phyloP scores from a whole-genome alignment of 164 flowering plant species.

The Sedum album region DNA sequence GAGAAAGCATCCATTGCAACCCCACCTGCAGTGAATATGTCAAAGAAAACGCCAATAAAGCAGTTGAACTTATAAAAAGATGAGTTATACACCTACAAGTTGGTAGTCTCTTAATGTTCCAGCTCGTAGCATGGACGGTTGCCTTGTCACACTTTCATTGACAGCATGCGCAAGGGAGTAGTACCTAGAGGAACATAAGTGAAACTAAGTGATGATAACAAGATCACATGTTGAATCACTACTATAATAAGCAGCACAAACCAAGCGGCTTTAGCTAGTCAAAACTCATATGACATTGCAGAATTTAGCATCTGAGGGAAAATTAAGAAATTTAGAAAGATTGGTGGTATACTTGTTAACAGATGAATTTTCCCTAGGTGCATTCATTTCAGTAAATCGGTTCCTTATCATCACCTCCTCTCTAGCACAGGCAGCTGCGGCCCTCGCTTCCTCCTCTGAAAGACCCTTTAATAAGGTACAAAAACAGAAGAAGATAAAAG shows the following conservation, averaged over 20 bases:
- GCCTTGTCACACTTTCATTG: constrained; percentile 76
- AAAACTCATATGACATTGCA: not conserved
- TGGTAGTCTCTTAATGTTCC: constrained; percentile 98
- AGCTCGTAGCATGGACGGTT: constrained; percentile 86
- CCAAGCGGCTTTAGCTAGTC: not conserved
- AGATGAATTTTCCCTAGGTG: constrained; percentile 79
- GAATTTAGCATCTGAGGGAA: not conserved
- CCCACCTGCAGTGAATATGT: constrained; percentile 60
- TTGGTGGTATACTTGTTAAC: constrained; percentile 61
- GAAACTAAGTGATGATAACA: not conserved
- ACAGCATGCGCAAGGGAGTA: constrained; percentile 98
- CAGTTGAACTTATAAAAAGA: not conserved
- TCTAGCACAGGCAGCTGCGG: constrained; percentile 92
- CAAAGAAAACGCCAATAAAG: not conserved
- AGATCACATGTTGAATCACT: not conserved
- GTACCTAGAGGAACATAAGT: constrained; percentile 41
- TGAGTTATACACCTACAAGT: constrained; percentile 55
- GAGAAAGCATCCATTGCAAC: constrained; percentile 98
- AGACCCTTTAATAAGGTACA: constrained; percentile 54
- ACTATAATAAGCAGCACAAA: not conserved
- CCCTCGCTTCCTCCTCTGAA: constrained; percentile 93
- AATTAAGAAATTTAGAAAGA: not conserved
- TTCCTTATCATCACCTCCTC: constrained; percentile 97
- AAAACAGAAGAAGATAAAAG: not conserved
- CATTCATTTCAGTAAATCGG: constrained; percentile 94